These are phyloP conservation scores for Monosporascus sp. DNA, from an alignment of 2,329 filamentous ascomycete genomes.

Conservation along the genomic window DNA sequence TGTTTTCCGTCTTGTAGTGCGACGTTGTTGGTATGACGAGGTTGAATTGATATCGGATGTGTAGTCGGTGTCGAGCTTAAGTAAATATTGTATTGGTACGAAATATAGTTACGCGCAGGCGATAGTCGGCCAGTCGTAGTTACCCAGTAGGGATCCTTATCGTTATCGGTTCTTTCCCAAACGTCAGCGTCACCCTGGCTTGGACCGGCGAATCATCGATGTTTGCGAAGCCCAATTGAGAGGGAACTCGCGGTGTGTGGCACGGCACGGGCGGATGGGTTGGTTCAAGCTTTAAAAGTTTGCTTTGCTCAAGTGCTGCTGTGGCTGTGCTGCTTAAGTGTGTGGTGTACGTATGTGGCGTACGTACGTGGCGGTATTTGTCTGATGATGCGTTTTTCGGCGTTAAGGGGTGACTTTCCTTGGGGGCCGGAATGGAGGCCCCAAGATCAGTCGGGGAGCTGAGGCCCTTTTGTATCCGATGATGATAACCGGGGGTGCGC, in stretches of 20 bases:
- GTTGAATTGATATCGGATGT: not conserved
- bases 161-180: no score
- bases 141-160: no score
- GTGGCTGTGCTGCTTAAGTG: not conserved
- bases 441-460: not conserved
- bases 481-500: not conserved
- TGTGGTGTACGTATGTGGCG: no score
- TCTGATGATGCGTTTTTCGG: not conserved
- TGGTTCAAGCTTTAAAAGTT: not conserved
- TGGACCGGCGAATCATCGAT: not conserved
- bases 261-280: not conserved
- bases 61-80: not conserved
- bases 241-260: no score
- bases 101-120: not conserved
- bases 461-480: not conserved
- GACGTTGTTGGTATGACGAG: not conserved
- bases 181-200: not conserved
- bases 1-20: no score
- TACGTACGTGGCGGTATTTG: no score
- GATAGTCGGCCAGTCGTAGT: no score
- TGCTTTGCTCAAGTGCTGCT: not conserved
- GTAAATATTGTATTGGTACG: not conserved
- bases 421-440: not conserved
- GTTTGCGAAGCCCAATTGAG: not conserved
- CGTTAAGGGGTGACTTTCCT: not conserved